Base-by-base conservation (phyloP, 2,329 filamentous ascomycete genomes). In the Metarhizium anisopliae region DNA sequence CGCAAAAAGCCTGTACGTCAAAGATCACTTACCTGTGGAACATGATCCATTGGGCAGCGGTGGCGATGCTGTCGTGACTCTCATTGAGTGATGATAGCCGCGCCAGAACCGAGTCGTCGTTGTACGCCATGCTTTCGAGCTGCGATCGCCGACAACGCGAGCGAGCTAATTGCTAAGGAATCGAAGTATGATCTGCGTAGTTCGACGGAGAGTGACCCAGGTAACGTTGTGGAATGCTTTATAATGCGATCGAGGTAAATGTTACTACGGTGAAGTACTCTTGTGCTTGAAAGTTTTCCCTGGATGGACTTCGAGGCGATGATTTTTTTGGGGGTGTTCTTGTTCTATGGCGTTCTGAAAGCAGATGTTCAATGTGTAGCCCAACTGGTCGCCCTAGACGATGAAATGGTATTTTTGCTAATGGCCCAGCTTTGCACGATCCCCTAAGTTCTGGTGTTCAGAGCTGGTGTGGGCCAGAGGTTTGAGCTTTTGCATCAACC, bases 1-100 rank as follows among this genome's bases (percentile, higher is more conserved):
- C 45, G 13, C 45, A 20, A 8, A 49, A 14, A 49, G 8, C 10
- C 7, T 47, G 2, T 7, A 49, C 20, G 45, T 29, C 25, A 8
- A 14, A 14, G 30, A 3, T 29, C 13, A 40, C 55, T 51, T 84
- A 95, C 91, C 91, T 87, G 74, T 99, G 93, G 70, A 99, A 99
- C 87, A 99, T 95, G 59, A 99, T 94, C 95, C 95, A 99, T 84
- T 97, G 93, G 56, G 94, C 91, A 59, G 95, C 92, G 40, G 90
- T 93, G 59, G 95, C 83, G 67, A 99, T 97, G 73, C 91, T 95
- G 70, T 99, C 94, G 70, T 99, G 93, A 11, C 91, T 95, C 74
- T 99, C 95, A 72, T 96, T 96, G 59, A 99, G 82, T 47, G 91
- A 90, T 36, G 92, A 95, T 54, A 99, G 86, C 77, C 96, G 96